Conservation (phyloP, 768 basidiomycete genomes). For the Fomitopsis pulvina region DNA sequence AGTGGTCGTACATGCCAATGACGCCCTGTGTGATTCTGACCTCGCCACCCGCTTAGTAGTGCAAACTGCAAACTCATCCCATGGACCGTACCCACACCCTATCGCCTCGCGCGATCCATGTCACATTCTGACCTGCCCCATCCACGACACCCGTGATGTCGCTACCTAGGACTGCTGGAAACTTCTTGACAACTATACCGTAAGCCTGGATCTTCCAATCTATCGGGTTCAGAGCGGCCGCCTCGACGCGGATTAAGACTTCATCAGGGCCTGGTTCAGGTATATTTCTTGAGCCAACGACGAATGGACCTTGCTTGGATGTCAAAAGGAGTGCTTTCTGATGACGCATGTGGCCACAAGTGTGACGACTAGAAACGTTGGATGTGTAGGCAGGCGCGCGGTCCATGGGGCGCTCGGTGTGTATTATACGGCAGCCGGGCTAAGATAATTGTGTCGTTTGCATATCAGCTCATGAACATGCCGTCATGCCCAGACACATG, state of each 20-base stretch:
- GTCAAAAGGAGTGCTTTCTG: slow-evolving; percentile 11
- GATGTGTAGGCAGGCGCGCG: too few species aligned
- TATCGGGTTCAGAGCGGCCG: slow-evolving; percentile 26
- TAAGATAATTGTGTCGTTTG: too few species aligned
- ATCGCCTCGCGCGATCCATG: slow-evolving; percentile 23
- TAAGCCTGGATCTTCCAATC: slow-evolving; percentile 27
- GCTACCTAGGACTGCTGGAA: slow-evolving; percentile 22
- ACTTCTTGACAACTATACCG: slow-evolving; percentile 16
- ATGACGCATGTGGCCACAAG: too few species aligned
- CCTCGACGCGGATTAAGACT: slow-evolving; percentile 24
- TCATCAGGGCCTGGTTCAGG: slow-evolving; percentile 22
- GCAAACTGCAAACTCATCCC: not conserved
- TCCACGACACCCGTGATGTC: slow-evolving; percentile 28
- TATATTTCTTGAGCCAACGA: slow-evolving; percentile 5
- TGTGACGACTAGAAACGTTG: too few species aligned
- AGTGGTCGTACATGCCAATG: slow-evolving; percentile 1
- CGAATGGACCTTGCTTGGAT: slow-evolving; percentile 6
- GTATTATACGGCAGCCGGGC: too few species aligned
- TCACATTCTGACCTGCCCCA: slow-evolving; percentile 20
- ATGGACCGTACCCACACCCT: slow-evolving; percentile 15
- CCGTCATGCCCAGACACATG: too few species aligned
- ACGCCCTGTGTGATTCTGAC: slow-evolving; percentile 8
- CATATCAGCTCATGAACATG: too few species aligned
- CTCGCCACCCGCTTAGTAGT: not conserved
- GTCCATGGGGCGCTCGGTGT: too few species aligned